phyloP scores from a whole-genome alignment of 768 basidiomycete species.

The Hortiboletus flavorubellus region DNA sequence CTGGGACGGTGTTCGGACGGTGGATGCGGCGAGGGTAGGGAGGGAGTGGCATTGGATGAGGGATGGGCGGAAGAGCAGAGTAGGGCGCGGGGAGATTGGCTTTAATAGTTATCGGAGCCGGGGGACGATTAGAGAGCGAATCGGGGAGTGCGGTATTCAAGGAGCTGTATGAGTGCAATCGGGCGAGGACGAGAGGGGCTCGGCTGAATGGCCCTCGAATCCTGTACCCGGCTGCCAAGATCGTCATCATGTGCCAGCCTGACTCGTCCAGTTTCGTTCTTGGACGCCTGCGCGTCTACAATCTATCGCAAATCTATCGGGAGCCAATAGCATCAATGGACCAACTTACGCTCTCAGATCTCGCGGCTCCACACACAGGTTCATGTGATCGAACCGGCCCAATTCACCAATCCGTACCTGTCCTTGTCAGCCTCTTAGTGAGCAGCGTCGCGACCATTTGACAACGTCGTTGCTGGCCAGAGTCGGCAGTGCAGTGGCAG shows the following conservation, averaged over 20 bases:
- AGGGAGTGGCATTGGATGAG: slow-evolving; percentile 40
- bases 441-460: slow-evolving; percentile 15
- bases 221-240: slow-evolving; percentile 33
- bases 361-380: background rate
- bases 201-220: slow-evolving; percentile 35
- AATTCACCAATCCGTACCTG: slow-evolving; percentile 8
- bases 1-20: slow-evolving; percentile 14
- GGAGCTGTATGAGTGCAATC: slow-evolving; percentile 26
- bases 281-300: slow-evolving; percentile 14
- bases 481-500: slow-evolving; percentile 8
- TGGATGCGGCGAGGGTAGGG: slow-evolving; percentile 36
- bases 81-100: slow-evolving; percentile 12
- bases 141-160: slow-evolving; percentile 28
- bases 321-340: slow-evolving; percentile 17
- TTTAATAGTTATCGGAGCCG: slow-evolving; percentile 41
- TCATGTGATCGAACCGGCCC: slow-evolving; percentile 8
- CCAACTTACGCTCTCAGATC: background rate
- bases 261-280: slow-evolving; percentile 36
- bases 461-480: slow-evolving; percentile 1
- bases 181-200: slow-evolving; percentile 42
- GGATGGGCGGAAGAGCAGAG: slow-evolving; percentile 27
- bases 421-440: slow-evolving; percentile 3
- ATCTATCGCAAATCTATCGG: slow-evolving; percentile 24
- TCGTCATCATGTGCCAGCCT: slow-evolving; percentile 36
- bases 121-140: slow-evolving; percentile 22